Conservation (phyloP, 208 protist genomes). For the Trypanosoma vivax region DNA sequence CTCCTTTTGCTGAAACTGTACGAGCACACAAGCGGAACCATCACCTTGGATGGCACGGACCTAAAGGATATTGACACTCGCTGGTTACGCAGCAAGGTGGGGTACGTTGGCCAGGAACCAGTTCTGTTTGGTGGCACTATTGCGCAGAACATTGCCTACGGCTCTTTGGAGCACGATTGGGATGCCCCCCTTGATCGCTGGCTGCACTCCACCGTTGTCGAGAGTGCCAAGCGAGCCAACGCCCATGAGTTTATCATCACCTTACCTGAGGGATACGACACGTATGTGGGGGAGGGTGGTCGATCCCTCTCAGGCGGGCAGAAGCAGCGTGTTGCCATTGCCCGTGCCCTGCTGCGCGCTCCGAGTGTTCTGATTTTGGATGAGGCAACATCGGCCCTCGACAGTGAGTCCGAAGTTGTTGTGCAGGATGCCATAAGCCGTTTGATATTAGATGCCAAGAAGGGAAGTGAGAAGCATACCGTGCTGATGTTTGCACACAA, state of each 20-base stretch:
- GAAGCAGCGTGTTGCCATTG: conserved; percentile 93
- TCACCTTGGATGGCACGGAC: conserved; percentile 58
- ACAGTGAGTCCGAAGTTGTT: conserved; percentile 84
- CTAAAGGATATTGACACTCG: conserved; percentile 48
- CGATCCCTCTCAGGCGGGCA: conserved; percentile 89
- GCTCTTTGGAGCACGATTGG: conserved; percentile 56
- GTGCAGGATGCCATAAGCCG: conserved; percentile 81
- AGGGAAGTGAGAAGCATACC: conserved; percentile 43
- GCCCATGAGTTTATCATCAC: conserved; percentile 86
- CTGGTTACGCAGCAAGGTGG: conserved; percentile 74
- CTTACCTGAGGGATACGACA: conserved; percentile 86
- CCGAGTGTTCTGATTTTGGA: conserved; percentile 90
- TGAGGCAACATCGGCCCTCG: conserved; percentile 89
- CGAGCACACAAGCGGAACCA: conserved; percentile 45
- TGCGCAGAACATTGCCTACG: conserved; percentile 87
- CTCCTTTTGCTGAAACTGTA: conserved; percentile 84
- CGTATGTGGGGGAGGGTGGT: conserved; percentile 84
- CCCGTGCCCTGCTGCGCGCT: conserved; percentile 76
- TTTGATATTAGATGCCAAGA: conserved; percentile 64
- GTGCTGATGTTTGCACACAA: conserved; percentile 88
- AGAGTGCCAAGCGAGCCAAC: conserved; percentile 69
- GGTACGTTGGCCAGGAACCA: conserved; percentile 84
- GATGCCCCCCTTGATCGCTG: conserved; percentile 72
- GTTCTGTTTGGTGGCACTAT: conserved; percentile 84
- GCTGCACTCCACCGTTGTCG: conserved; percentile 56